phyloP scores from a whole-genome alignment of 2,329 filamentous ascomycete species.

The Grosmannia penicillata region DNA sequence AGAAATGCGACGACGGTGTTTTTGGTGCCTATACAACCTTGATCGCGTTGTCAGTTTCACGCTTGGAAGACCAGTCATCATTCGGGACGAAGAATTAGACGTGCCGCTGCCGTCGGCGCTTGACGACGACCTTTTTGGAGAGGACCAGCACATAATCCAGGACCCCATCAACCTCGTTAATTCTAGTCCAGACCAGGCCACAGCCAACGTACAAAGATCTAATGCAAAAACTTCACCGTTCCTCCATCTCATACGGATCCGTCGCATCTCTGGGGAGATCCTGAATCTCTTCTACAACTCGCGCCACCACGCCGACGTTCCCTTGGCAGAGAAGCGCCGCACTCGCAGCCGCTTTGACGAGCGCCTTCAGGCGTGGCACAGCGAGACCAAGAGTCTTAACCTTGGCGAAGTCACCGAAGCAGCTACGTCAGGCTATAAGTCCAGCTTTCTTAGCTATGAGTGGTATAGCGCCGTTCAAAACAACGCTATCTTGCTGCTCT shows the following conservation, averaged over 20 bases:
- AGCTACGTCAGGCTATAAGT: no score
- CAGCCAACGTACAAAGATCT: background rate
- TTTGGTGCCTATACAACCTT: conserved; percentile 8
- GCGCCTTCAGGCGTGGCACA: background rate
- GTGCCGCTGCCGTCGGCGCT: conserved; percentile 4
- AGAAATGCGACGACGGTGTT: conserved; percentile 5
- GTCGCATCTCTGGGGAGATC: conserved; percentile 4
- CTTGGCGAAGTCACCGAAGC: no score
- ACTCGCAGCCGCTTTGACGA: conserved; percentile 1
- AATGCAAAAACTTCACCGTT: conserved; percentile 5
- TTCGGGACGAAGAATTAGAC: conserved; percentile 8
- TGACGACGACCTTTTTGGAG: conserved; percentile 5
- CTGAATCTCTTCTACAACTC: conserved; percentile 1
- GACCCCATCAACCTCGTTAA: no score
- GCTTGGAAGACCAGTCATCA: conserved; percentile 3
- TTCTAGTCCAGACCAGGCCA: no score
- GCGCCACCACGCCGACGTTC: background rate
- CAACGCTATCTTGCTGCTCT: conserved; percentile 7
- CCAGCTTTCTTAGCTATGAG: conserved; percentile 1
- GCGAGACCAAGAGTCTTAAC: no score
- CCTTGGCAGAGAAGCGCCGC: background rate
- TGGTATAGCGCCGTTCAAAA: conserved; percentile 7
- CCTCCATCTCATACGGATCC: conserved; percentile 7
- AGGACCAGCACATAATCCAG: background rate
- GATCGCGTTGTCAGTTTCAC: conserved; percentile 6